phyloP scores from a whole-genome alignment of 371 early-diverging fungal species.

The Mortierella sp. region DNA sequence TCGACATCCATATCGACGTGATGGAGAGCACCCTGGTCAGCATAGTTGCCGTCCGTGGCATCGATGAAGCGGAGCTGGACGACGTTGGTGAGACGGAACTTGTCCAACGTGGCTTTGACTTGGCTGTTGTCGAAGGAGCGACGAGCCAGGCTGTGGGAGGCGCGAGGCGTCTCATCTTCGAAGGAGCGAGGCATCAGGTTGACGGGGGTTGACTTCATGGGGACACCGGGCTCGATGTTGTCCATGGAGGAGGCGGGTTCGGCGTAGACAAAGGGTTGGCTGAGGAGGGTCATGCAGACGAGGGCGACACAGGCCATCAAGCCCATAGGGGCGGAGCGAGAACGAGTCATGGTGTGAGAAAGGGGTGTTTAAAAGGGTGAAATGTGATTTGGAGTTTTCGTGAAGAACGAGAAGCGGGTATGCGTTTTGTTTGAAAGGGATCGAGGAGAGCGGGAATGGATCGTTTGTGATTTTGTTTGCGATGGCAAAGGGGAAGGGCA shows the following conservation, averaged over 20 bases:
- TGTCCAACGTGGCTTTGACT: too few relatives aligned
- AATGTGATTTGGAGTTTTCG: not conserved
- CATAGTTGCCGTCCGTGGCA: constrained; percentile 7
- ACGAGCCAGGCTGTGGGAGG: too few relatives aligned
- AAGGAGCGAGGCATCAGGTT: constrained; percentile 23
- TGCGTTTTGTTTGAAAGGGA: not conserved
- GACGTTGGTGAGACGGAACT: constrained; percentile 22
- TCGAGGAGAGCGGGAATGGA: not conserved
- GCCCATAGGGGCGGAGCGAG: constrained; percentile 6
- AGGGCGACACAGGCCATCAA: constrained; percentile 7
- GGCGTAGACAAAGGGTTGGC: not conserved
- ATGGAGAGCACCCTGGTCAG: constrained; percentile 26
- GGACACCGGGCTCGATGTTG: constrained; percentile 16
- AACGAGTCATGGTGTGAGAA: not conserved
- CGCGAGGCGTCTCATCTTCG: too few relatives aligned
- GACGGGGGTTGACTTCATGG: constrained; percentile 37
- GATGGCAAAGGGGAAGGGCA: constrained; percentile 4
- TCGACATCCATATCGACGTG: constrained; percentile 41
- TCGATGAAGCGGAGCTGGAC: constrained; percentile 41
- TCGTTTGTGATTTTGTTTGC: constrained; percentile 4
- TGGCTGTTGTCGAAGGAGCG: too few relatives aligned
- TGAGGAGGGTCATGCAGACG: constrained; percentile 3
- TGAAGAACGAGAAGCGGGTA: not conserved
- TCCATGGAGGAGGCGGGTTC: not conserved
- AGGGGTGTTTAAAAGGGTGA: not conserved